Base-by-base conservation (phyloP, 805 yeast genomes). In the Ogataea corticis region DNA sequence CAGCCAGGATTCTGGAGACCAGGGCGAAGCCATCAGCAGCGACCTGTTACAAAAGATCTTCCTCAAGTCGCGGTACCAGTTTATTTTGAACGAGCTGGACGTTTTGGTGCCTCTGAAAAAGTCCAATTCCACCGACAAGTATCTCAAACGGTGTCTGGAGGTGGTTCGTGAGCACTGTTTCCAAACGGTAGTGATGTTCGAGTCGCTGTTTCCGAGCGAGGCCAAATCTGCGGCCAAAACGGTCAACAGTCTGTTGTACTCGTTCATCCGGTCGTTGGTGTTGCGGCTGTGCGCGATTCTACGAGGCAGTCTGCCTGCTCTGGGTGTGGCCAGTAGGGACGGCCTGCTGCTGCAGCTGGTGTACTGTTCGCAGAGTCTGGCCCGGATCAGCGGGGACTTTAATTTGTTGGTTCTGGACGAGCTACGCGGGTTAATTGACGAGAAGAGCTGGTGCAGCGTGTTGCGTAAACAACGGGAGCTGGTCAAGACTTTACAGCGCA, bases 351-450 rank as follows among this genome's bases (percentile, higher is more conserved):
- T 92, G 28, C 99, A 92, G 65, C 66, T 91, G 31, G 82, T 88
- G 1, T 92, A 91, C 66, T 87, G 96, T 53, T 85, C 96, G n/a
- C 89, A 85, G 60, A 83, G 96, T 30, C 70, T 92, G 42, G 82
- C 85, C 1, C 71, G 90, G 50, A 78, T 80, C 16, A 84, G 87
- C 12, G 80, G 79, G 3, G 87, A 85, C 55, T 87, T 87, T 61
- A 84, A 87, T 66, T 63, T 72, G 25, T 52, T 77, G n/a, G 63
- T 82, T 41, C 60, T 75, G 1, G 63, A 70, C 48, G 70, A 70
- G 33, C 55, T 79, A 12, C 36, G 54, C 0, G 59, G 55, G 18
- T 42, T 68, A 2, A 56, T 72, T 2, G 64, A 70, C n/a, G 59
- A 63, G 19, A 50, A 54, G 5, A 72, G 72, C 36, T 78, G 82